phyloP scores from a whole-genome alignment of 208 protist genomes.

The Wallacemonas sp. region DNA sequence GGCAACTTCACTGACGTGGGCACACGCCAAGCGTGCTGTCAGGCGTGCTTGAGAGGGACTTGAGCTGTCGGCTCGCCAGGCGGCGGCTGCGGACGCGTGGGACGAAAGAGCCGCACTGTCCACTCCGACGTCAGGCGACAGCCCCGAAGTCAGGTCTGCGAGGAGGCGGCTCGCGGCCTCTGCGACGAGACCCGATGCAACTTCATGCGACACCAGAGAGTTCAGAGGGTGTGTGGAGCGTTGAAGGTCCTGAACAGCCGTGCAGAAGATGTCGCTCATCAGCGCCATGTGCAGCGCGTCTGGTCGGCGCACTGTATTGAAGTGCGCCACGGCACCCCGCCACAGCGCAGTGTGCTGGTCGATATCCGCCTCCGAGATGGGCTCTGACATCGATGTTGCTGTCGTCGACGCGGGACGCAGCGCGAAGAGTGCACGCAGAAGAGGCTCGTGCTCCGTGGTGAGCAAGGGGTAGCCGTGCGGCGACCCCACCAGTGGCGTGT shows the following conservation, averaged over 20 bases:
- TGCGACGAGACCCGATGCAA: too few species aligned
- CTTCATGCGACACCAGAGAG: too few species aligned
- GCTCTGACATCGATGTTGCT: neutral
- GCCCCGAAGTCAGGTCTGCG: too few species aligned
- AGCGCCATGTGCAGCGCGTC: conserved; percentile 43
- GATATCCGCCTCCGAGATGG: too few species aligned
- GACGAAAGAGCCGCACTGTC: too few species aligned
- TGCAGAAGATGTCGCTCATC: conserved; percentile 25
- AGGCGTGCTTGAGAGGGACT: neutral
- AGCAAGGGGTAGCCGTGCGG: neutral
- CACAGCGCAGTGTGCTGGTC: neutral
- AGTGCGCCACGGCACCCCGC: conserved; percentile 21
- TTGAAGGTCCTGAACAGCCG: neutral
- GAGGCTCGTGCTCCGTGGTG: neutral
- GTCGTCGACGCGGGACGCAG: neutral
- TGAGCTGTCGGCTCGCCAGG: neutral
- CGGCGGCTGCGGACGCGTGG: neutral
- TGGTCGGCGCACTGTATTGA: conserved; percentile 23
- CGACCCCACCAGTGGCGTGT: neutral
- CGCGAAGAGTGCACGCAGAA: conserved; percentile 3
- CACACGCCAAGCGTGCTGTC: neutral
- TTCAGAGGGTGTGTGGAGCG: neutral
- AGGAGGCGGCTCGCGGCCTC: too few species aligned
- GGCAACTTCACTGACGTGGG: neutral
- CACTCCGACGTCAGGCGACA: too few species aligned